Percentiles rank a stretch among this genome's conserved stretches.
Evolutionary conservation across 306 rosid species (phyloP).

Genomic region (Dryas drummondii): DNA sequence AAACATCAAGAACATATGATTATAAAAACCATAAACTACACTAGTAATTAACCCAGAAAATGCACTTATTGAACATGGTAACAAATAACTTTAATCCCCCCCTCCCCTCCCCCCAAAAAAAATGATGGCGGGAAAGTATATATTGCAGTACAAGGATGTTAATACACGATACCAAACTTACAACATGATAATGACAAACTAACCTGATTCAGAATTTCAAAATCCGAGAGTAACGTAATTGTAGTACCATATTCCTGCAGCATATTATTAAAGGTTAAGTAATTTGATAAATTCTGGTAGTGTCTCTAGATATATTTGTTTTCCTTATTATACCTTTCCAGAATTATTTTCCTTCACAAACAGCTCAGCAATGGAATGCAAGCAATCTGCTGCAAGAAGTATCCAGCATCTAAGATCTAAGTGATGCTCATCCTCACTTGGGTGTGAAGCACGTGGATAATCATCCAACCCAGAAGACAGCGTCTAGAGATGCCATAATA

Average conservation of each 20-base stretch:
- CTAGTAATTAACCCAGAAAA: background rate
- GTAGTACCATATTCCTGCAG: slow-evolving; percentile 69
- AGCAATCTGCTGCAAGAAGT: slow-evolving; percentile 90
- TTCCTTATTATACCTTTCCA: slow-evolving; percentile 48
- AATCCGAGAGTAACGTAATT: slow-evolving; percentile 63
- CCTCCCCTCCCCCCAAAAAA: background rate
- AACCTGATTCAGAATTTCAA: slow-evolving; percentile 82
- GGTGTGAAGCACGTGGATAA: slow-evolving; percentile 98
- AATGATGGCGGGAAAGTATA: background rate
- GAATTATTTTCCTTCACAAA: slow-evolving; percentile 45
- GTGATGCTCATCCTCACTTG: slow-evolving; percentile 82
- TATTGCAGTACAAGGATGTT: background rate
- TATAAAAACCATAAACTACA: background rate
- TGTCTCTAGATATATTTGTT: background rate
- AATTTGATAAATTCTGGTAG: background rate
- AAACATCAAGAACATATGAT: slow-evolving; percentile 38
- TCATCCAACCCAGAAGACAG: slow-evolving; percentile 94
- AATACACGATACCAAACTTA: background rate
- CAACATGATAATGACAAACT: slow-evolving; percentile 11
- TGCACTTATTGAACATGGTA: background rate
- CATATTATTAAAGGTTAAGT: slow-evolving; percentile 25
- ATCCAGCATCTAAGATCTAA: slow-evolving; percentile 97
- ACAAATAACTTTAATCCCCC: no score
- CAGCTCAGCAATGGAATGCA: slow-evolving; percentile 68
- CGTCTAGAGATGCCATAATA: slow-evolving; percentile 52